Percentiles rank a stretch among this genome's conserved stretches.
Conservation (phyloP, 208 protist species). For the Crithidia bombi region DNA sequence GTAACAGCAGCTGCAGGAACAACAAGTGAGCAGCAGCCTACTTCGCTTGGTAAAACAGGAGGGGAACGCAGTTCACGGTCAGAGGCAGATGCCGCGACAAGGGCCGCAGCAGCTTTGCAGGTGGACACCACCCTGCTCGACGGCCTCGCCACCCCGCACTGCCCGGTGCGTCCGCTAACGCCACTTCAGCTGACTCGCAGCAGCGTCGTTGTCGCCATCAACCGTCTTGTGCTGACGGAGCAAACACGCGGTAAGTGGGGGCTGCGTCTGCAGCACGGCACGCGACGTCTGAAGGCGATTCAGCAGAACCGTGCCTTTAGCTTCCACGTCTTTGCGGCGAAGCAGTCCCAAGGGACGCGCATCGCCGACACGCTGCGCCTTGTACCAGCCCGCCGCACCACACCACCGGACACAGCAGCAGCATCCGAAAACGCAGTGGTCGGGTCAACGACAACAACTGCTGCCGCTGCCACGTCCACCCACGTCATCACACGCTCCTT, state of each 20-base stretch:
- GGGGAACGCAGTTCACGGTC: too few relatives aligned
- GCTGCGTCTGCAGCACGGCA: conserved; percentile 66
- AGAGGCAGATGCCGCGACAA: neutral
- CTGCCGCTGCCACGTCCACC: too few relatives aligned
- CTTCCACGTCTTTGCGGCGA: conserved; percentile 77
- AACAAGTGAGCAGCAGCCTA: neutral
- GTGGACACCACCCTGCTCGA: conserved; percentile 30
- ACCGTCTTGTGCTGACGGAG: conserved; percentile 45
- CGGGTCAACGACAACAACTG: neutral
- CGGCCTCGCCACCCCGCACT: conserved; percentile 28
- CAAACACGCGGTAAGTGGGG: conserved; percentile 63
- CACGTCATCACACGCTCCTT: conserved; percentile 33
- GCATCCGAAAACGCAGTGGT: neutral
- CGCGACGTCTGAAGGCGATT: conserved; percentile 51
- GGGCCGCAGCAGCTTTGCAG: neutral
- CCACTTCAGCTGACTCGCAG: conserved; percentile 36
- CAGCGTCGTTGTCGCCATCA: conserved; percentile 74
- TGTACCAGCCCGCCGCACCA: neutral
- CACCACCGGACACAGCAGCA: neutral
- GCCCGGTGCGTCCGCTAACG: conserved; percentile 36
- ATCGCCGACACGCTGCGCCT: conserved; percentile 60
- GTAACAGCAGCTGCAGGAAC: neutral
- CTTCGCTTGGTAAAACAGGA: too few relatives aligned
- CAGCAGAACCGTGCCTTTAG: conserved; percentile 62
- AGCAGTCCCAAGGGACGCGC: conserved; percentile 63